Percentiles rank a stretch among this genome's conserved stretches.
phyloP scores from a whole-genome alignment of 371 early-diverging fungal genomes.

The Chytridiales sp. region DNA sequence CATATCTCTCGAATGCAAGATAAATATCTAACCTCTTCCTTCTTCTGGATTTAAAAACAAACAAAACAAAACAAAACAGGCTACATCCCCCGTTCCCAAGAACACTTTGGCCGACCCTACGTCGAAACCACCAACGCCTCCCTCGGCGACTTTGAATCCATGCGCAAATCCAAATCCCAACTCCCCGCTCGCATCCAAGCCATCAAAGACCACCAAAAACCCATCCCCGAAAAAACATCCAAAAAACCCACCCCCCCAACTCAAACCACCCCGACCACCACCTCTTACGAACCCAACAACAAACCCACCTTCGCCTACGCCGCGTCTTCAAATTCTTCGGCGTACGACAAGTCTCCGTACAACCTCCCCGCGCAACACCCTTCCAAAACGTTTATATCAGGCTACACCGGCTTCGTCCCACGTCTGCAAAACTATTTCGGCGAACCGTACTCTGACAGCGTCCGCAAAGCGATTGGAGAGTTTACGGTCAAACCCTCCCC shows the following conservation, averaged over 20 bases:
- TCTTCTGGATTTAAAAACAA: slow-evolving; percentile 1
- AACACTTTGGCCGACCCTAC: slow-evolving; percentile 53
- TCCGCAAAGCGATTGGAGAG: slow-evolving; percentile 51
- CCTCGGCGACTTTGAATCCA: slow-evolving; percentile 45
- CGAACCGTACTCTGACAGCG: slow-evolving; percentile 50
- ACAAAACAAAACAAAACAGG: slow-evolving; percentile 23
- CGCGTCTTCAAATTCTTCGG: slow-evolving; percentile 20
- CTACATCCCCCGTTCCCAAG: slow-evolving; percentile 52
- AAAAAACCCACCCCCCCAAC: not conserved
- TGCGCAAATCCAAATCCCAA: slow-evolving; percentile 43
- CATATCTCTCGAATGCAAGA: not conserved
- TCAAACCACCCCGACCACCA: slow-evolving; percentile 15
- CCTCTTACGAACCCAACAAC: slow-evolving; percentile 14
- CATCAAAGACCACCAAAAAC: slow-evolving; percentile 38
- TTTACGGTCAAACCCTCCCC: slow-evolving; percentile 43
- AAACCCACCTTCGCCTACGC: slow-evolving; percentile 37
- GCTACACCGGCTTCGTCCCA: slow-evolving; percentile 56
- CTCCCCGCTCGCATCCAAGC: slow-evolving; percentile 46
- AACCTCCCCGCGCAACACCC: slow-evolving; percentile 43
- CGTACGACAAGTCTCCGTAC: slow-evolving; percentile 49
- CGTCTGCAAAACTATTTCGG: slow-evolving; percentile 55
- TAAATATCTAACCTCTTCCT: slow-evolving; percentile 1
- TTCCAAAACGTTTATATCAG: slow-evolving; percentile 48
- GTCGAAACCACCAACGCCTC: slow-evolving; percentile 51
- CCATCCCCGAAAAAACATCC: slow-evolving; percentile 19